Evolutionary conservation across 192 early-diverging fungal genomes (phyloP).

Genomic region (Coemansia javaensis): DNA sequence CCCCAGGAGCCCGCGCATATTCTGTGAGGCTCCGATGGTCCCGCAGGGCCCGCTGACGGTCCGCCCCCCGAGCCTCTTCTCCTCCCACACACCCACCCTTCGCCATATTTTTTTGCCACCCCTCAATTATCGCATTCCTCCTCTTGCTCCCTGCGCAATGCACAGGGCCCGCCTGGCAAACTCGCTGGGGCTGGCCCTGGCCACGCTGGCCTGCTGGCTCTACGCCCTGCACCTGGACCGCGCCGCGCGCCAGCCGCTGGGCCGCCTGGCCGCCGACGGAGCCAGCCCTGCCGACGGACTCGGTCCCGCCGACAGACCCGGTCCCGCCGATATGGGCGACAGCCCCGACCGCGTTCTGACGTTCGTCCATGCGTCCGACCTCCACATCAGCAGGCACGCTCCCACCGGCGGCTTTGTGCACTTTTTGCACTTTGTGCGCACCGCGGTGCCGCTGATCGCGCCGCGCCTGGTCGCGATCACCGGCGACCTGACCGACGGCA

Average conservation of each 20-base stretch:
- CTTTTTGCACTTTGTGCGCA: slow-evolving; percentile 68
- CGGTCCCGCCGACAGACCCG: background rate
- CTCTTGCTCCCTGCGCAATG: slow-evolving; percentile 2
- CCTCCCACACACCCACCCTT: background rate
- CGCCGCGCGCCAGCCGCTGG: slow-evolving; percentile 28
- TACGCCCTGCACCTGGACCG: slow-evolving; percentile 35
- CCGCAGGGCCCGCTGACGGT: too few relatives aligned
- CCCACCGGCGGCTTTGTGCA: slow-evolving; percentile 65
- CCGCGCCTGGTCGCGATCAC: slow-evolving; percentile 78
- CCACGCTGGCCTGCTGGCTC: slow-evolving; percentile 38
- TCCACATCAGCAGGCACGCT: slow-evolving; percentile 76
- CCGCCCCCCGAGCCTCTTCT: background rate
- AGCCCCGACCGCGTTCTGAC: slow-evolving; percentile 59
- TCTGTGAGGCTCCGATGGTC: too few relatives aligned
- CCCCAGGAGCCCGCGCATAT: too few relatives aligned
- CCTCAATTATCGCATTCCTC: slow-evolving; percentile 4
- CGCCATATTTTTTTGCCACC: background rate
- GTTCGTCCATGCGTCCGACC: slow-evolving; percentile 76
- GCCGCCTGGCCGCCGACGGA: background rate
- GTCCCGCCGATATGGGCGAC: slow-evolving; percentile 43
- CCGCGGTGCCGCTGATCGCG: slow-evolving; percentile 68
- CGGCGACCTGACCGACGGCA: slow-evolving; percentile 88
- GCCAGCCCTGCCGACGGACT: background rate
- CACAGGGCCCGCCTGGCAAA: slow-evolving; percentile 9
- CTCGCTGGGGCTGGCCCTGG: slow-evolving; percentile 15